A percentile compares a stretch with the other conserved stretches of the same genome.
phyloP scores from a whole-genome alignment of 176 grass and related monocot genomes.

The Dactylis glomerata region DNA sequence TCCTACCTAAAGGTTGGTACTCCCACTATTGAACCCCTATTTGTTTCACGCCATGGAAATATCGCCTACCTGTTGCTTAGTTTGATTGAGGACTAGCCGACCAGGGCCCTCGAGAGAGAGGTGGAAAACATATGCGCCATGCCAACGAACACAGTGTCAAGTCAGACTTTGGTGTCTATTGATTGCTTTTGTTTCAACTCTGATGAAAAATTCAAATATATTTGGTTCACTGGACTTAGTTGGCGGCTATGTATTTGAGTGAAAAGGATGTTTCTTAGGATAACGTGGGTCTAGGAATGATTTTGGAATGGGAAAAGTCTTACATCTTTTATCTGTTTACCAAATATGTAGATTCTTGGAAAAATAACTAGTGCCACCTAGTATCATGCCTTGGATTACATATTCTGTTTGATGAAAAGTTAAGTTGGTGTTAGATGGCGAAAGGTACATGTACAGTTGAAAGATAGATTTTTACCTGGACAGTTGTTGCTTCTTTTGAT shows the following conservation, averaged over 20 bases:
- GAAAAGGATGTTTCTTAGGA: neutral
- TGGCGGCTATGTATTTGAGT: neutral
- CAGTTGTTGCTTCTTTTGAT: neutral
- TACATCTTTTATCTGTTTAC: too few species aligned
- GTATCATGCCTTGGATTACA: too few species aligned
- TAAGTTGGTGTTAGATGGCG: too few species aligned
- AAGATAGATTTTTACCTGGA: neutral
- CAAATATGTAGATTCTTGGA: too few species aligned
- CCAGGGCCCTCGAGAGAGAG: neutral
- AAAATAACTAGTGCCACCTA: too few species aligned
- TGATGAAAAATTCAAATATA: neutral
- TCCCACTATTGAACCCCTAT: neutral
- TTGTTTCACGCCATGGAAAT: neutral
- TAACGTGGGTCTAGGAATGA: too few species aligned
- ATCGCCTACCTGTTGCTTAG: neutral
- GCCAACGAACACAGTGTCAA: neutral
- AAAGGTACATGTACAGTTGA: too few species aligned
- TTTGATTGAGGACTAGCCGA: neutral
- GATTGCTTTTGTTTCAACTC: neutral
- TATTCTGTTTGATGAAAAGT: too few species aligned
- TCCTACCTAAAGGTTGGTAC: conserved; percentile 88
- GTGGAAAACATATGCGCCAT: neutral
- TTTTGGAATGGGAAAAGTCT: too few species aligned
- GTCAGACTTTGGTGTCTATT: neutral
- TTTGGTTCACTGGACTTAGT: neutral